phyloP scores from a whole-genome alignment of 2,329 filamentous ascomycete species.

The Ceratocystis alfenasii region DNA sequence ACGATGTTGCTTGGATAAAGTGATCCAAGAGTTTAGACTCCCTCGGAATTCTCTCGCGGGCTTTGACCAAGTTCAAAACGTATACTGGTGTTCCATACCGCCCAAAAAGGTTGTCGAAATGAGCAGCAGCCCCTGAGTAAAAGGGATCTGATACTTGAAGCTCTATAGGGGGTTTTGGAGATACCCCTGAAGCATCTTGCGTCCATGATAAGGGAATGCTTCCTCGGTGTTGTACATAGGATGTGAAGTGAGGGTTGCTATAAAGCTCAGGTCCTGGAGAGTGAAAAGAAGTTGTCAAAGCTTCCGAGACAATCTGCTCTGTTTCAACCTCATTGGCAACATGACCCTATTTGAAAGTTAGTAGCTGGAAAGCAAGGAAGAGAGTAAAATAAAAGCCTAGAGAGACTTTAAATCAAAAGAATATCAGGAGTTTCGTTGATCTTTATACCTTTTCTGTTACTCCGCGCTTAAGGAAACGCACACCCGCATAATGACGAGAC shows the following conservation, averaged over 20 bases:
- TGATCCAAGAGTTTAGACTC: conserved; percentile 85
- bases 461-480: conserved; percentile 84
- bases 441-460: conserved; percentile 64
- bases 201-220: conserved; percentile 97
- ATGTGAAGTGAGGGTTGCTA: conserved; percentile 83
- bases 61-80: conserved; percentile 81
- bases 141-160: conserved; percentile 93
- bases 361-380: neutral
- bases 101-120: conserved; percentile 90
- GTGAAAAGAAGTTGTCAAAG: conserved; percentile 89
- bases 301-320: conserved; percentile 94
- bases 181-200: conserved; percentile 88
- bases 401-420: neutral
- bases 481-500: conserved; percentile 87
- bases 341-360: conserved; percentile 48
- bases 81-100: conserved; percentile 89
- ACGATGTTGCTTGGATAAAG: conserved; percentile 75
- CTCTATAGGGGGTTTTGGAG: conserved; percentile 91
- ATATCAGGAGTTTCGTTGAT: neutral
- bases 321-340: conserved; percentile 98
- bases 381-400: neutral
- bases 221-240: conserved; percentile 90
- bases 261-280: conserved; percentile 75
- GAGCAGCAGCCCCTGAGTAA: conserved; percentile 80
- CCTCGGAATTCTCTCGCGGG: conserved; percentile 73